Evolutionary conservation across 306 rosid genomes (phyloP).

Genomic region (Quercus aquifolioides): DNA sequence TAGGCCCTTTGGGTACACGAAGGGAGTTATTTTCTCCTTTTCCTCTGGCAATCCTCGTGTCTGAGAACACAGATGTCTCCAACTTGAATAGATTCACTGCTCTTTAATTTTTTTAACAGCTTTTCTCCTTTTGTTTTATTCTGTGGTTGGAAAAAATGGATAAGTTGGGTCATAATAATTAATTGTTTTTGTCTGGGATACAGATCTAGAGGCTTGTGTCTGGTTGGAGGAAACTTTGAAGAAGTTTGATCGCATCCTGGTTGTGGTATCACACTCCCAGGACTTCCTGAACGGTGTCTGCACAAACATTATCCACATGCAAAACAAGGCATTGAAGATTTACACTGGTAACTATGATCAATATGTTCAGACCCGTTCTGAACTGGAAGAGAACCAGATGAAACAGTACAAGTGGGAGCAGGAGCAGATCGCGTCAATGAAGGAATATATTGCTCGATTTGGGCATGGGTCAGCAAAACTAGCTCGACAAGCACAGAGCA

Average conservation of each 20-base stretch:
- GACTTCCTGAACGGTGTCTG: conserved; percentile 98
- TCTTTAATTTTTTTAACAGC: background rate
- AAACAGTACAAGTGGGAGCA: conserved; percentile 99
- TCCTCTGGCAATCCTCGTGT: background rate
- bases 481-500: conserved; percentile 99
- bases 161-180: background rate
- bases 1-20: background rate
- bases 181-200: background rate
- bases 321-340: conserved; percentile 70
- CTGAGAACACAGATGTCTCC: background rate
- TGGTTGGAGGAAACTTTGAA: conserved; percentile 97
- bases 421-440: conserved; percentile 92
- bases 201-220: conserved; percentile 99
- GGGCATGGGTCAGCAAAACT: conserved; percentile 98
- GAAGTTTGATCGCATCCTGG: conserved; percentile 88
- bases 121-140: background rate
- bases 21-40: background rate
- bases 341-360: conserved; percentile 93
- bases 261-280: conserved; percentile 95
- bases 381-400: conserved; percentile 98
- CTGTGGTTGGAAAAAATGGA: background rate
- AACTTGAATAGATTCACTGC: background rate
- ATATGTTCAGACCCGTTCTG: conserved; percentile 90
- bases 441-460: conserved; percentile 95
- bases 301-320: conserved; percentile 99